These are phyloP conservation scores for Casaregolazyma suthepensis DNA, from an alignment of 1,139 yeast genomes.

Conservation along the genomic window DNA sequence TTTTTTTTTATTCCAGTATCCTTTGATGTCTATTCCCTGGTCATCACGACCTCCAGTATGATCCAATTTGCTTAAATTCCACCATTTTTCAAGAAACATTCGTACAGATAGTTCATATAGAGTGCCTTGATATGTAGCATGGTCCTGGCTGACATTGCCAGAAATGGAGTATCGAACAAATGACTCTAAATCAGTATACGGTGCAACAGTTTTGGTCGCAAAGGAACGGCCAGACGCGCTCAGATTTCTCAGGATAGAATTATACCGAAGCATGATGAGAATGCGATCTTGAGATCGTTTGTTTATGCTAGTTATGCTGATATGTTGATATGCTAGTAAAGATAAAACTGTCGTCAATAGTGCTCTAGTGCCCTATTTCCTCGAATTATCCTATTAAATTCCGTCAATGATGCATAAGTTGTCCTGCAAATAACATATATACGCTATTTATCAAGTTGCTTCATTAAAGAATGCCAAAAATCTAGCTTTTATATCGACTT, in stretches of 20 bases:
- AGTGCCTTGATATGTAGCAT: constrained; percentile 1
- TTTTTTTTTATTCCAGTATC: background rate
- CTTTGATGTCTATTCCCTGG: constrained; percentile 6
- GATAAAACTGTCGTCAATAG: background rate
- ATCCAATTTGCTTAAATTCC: background rate
- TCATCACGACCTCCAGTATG: constrained; percentile 4
- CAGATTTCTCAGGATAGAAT: background rate
- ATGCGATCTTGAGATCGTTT: background rate
- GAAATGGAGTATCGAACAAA: background rate
- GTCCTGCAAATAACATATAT: background rate
- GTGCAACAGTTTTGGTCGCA: background rate
- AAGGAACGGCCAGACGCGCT: background rate
- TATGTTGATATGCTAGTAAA: background rate
- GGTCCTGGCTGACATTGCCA: constrained; percentile 1
- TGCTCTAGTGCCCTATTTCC: background rate
- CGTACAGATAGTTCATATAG: constrained; percentile 3
- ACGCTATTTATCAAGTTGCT: background rate
- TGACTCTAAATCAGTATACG: background rate
- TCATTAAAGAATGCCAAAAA: background rate
- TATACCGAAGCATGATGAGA: background rate
- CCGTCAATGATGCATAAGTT: background rate
- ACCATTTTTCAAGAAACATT: background rate
- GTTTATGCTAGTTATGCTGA: background rate
- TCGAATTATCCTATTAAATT: background rate
- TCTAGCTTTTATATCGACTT: background rate